Conservation (phyloP, 2,329 filamentous ascomycete species). For the Cercospora sp. region DNA sequence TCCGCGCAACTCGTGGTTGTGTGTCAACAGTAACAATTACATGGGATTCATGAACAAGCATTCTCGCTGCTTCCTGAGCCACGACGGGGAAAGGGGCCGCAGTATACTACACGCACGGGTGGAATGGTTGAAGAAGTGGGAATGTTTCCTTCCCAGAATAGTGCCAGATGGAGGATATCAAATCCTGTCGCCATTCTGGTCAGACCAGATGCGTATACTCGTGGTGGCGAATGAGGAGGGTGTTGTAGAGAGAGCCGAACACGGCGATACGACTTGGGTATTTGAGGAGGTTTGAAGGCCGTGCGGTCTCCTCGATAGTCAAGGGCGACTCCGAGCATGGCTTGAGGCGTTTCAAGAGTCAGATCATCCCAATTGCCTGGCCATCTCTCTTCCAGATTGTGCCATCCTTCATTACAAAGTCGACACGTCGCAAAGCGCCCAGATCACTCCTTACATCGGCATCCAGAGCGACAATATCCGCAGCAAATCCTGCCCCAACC, state of each 20-base stretch:
- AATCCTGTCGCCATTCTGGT: neutral
- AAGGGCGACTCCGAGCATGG: no score
- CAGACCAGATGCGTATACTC: neutral
- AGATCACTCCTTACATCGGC: constrained; percentile 47
- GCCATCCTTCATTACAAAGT: constrained; percentile 61
- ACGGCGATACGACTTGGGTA: neutral
- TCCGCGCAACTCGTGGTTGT: neutral
- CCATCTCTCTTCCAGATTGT: constrained; percentile 50
- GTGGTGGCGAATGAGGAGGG: neutral
- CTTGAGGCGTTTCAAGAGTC: no score
- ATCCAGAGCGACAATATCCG: constrained; percentile 55
- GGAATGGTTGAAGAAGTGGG: neutral
- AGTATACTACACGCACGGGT: neutral
- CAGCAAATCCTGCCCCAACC: constrained; percentile 52
- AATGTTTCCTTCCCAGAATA: neutral
- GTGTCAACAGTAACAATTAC: neutral
- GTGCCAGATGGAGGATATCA: neutral
- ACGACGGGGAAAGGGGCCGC: neutral
- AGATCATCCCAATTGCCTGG: constrained; percentile 29
- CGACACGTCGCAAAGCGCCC: constrained; percentile 49
- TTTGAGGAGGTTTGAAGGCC: neutral
- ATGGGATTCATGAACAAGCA: constrained; percentile 1
- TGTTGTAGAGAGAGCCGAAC: neutral
- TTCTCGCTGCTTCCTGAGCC: neutral
- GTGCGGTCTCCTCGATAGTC: no score